Evolutionary conservation across 345 rosid genomes (phyloP).

Genomic region (Dipteronia sinensis): DNA sequence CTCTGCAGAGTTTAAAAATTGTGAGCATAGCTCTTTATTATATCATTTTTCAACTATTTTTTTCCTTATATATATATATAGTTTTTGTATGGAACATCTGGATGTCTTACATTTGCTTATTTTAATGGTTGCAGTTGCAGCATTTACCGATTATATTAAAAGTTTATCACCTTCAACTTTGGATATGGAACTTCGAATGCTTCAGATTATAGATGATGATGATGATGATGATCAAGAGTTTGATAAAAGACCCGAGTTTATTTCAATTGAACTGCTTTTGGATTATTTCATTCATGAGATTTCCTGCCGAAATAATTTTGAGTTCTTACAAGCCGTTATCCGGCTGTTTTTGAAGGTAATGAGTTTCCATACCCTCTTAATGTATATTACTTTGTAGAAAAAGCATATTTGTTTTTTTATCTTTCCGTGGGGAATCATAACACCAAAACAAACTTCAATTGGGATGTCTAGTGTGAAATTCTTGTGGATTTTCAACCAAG

Average conservation of each 20-base stretch:
- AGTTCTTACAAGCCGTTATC: slow-evolving; percentile 85
- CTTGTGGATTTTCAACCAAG: neutral
- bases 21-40: slow-evolving; percentile 43
- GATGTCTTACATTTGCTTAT: slow-evolving; percentile 23
- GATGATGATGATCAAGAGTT: slow-evolving; percentile 61
- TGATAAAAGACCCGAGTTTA: slow-evolving; percentile 65
- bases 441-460: neutral
- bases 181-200: slow-evolving; percentile 88
- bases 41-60: neutral
- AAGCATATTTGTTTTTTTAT: neutral
- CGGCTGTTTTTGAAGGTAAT: slow-evolving; percentile 89
- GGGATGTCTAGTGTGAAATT: neutral
- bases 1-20: slow-evolving; percentile 52
- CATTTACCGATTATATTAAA: slow-evolving; percentile 80
- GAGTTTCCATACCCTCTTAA: neutral
- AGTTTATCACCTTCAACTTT: slow-evolving; percentile 82
- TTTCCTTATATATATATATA: neutral
- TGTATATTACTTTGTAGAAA: neutral
- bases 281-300: slow-evolving; percentile 81
- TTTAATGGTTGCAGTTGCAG: slow-evolving; percentile 52
- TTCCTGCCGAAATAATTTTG: slow-evolving; percentile 71
- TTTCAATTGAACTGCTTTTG: slow-evolving; percentile 60
- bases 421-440: neutral
- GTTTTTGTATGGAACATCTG: neutral
- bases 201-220: slow-evolving; percentile 88